Base-by-base conservation (phyloP, 2,329 filamentous ascomycete species). In the Teratosphaeria pseudoeucalypti region DNA sequence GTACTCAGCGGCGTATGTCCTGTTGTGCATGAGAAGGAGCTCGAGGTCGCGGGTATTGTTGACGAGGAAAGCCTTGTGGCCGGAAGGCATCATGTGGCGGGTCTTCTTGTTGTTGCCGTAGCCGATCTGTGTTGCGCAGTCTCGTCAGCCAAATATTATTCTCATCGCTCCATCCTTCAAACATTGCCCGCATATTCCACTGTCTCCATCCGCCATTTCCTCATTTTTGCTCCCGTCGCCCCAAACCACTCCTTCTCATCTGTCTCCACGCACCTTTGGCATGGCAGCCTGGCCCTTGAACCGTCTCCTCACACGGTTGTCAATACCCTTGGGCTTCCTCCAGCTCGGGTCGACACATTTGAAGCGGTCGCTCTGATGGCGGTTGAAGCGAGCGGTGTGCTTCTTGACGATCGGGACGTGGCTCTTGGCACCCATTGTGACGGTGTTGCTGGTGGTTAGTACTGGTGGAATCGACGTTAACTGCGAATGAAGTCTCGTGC, bases 261-360 rank as follows among this genome's bases (percentile, higher is more conserved):
- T 52, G n/a, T 34, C 49, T 32, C 23, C 66, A 71, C 90, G 77
- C 92, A 96, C 92, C 84, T 91, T 95, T 81, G 94, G 94, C 92
- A 99, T 97, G 75, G 86, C 85, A 80, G 88, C 88, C 82, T 89
- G 90, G 76, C 94, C 90, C 82, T 90, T 91, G 85, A 99, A 99
- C 71, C 94, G 90, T 85, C 94, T 87, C 78, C 94, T 89, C 77
- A 99, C 92, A 75, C 89, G 84, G 84, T 92, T 95, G 83, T 99
- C 94, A 81, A 99, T 99, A 90, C 94, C 94, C 90, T 99, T 99
- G 72, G 94, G 94, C 86, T 97, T 99, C 82, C 94, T 89, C 94
- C 94, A 99, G 85, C 85, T 87, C 71, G 88, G 78, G 76, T 84
- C 87, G 71, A 97, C 87, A 77, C 94, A 87, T 83, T 87, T 96